Evolutionary conservation across 805 yeast genomes (phyloP).

Genomic region (Ogataea henricii): DNA sequence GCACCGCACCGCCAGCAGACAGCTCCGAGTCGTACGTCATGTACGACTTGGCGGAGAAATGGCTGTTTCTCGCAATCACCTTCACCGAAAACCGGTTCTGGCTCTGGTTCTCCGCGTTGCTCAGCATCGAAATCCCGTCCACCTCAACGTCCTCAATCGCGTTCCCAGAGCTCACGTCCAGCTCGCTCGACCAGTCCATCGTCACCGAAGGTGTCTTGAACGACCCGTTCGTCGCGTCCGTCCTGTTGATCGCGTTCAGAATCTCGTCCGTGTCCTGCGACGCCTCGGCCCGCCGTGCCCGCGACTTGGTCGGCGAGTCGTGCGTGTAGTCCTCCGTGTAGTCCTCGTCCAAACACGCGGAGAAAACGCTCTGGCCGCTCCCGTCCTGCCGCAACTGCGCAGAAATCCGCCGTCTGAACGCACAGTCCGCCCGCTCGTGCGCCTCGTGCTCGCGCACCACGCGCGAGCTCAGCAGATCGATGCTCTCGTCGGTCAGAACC

Average conservation of each 20-base stretch:
- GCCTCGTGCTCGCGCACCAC: constrained; percentile 68
- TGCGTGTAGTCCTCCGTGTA: constrained; percentile 15
- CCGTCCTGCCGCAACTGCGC: constrained; percentile 23
- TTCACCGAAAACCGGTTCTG: constrained; percentile 27
- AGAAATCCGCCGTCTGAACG: constrained; percentile 27
- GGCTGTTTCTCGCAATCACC: constrained; percentile 38
- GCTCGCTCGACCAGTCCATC: constrained; percentile 39
- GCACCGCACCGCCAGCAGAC: constrained; percentile 31
- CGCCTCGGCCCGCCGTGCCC: constrained; percentile 2
- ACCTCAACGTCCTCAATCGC: constrained; percentile 21
- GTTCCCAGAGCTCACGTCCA: constrained; percentile 26
- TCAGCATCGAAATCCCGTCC: constrained; percentile 18
- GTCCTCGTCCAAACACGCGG: constrained; percentile 17
- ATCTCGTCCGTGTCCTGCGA: constrained; percentile 19
- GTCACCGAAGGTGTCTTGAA: constrained; percentile 38
- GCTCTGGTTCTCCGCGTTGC: background rate
- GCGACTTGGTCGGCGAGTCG: constrained; percentile 19
- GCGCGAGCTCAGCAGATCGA: constrained; percentile 70
- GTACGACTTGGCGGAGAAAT: constrained; percentile 49
- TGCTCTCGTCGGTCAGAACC: constrained; percentile 34
- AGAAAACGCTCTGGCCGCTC: constrained; percentile 25
- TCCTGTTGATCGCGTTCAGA: constrained; percentile 20
- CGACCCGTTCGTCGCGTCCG: too few relatives aligned
- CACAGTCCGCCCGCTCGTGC: constrained; percentile 13
- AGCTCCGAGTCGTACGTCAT: constrained; percentile 61